Evolutionary conservation across 1,139 yeast species (phyloP).

Genomic region (Yamadazyma triangularis): DNA sequence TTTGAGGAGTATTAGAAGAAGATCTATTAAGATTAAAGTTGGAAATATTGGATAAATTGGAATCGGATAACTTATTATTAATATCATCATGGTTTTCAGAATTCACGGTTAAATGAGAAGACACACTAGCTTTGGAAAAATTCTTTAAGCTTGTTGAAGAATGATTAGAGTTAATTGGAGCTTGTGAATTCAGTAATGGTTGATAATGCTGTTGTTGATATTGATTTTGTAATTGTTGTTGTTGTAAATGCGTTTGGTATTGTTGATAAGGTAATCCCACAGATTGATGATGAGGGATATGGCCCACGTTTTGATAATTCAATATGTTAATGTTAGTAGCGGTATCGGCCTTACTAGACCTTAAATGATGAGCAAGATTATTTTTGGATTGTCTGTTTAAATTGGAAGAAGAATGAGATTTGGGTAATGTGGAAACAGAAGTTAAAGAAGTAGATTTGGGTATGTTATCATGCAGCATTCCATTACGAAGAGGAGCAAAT

Average conservation of each 20-base stretch:
- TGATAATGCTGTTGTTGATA: constrained; percentile 2
- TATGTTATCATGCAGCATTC: constrained; percentile 1
- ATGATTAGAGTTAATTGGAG: constrained; percentile 9
- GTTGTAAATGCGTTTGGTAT: constrained; percentile 10
- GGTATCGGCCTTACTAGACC: constrained; percentile 26
- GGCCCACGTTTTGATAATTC: constrained; percentile 14
- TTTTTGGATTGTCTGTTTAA: constrained; percentile 16
- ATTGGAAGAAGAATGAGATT: constrained; percentile 19
- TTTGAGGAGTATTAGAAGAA: constrained; percentile 34
- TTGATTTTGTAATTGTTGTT: constrained; percentile 2
- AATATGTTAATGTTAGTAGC: constrained; percentile 25
- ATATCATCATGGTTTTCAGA: constrained; percentile 2
- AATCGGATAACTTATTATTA: constrained; percentile 11
- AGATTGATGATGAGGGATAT: constrained; percentile 14
- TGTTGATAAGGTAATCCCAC: constrained; percentile 14
- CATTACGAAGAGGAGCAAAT: not conserved
- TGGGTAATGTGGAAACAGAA: constrained; percentile 10
- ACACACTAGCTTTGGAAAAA: constrained; percentile 4
- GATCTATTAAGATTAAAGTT: constrained; percentile 25
- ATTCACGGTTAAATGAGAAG: constrained; percentile 10
- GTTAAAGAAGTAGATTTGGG: constrained; percentile 8
- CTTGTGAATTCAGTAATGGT: constrained; percentile 5
- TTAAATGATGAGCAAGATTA: constrained; percentile 23
- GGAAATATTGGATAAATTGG: constrained; percentile 20
- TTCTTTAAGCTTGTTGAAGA: constrained; percentile 12